Base-by-base conservation (phyloP, 805 yeast species). In the Blastobotrys parvus region DNA sequence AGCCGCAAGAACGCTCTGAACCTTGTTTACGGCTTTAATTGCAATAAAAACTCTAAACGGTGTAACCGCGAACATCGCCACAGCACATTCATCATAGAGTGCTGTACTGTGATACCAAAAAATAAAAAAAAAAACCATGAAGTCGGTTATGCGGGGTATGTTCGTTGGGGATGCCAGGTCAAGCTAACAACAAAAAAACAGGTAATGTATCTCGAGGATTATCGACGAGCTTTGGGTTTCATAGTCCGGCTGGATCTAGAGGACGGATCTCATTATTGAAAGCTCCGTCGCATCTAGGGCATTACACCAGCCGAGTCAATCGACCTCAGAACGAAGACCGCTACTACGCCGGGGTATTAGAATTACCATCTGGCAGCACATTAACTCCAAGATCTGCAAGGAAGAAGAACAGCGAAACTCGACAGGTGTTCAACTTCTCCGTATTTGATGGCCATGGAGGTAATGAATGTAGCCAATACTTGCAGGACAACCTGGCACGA, bases 371-470 rank as follows among this genome's bases (percentile, higher is more conserved):
- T 20, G 47, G 54, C 20, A 41, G 59, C 25, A 48, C 62, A 31
- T 31, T 53, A 41, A 48, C 54, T 33, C 60, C 64, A 2, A 44
- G 52, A 35, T 29, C 16, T 46, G 43, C 45, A 37, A 32, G 39
- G 48, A 30, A 40, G 16, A 19, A 35, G 27, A 13, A 35, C 16
- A 30, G 38, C 3, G 35, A 17, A n/a, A 41, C 38, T 3, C 57
- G 62, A 21, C 58, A 65, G 40, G 77, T 80, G 16, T 83, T 90
- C 64, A 77, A 76, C 51, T 79, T 85, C 54, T 76, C 77, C 37
- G 72, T 92, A 1, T 88, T 84, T 61, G 98, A 92, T 63, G 98
- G 98, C 7, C 98, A 92, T 63, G 98, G 97, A 5, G 94, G 95
- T 18, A 71, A 69, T 19, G 79, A 80, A 42, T 85, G 95, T 54